Conservation (phyloP, 1,284 basidiomycete genomes). For the Stygiomarasmius scandens region DNA sequence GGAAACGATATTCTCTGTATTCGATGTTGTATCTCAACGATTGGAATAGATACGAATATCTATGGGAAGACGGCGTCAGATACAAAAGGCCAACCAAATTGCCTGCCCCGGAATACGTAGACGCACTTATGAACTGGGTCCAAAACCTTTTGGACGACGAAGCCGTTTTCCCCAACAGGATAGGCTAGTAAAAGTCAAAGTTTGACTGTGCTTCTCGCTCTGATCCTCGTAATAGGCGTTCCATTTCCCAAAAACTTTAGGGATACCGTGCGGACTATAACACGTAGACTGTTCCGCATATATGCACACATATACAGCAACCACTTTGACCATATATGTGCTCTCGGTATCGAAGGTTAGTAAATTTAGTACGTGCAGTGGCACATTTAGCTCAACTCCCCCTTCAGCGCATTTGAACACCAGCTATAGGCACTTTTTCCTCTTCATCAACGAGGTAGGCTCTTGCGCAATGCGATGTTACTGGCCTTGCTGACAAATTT, state of each 20-base stretch:
- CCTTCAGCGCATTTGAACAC: conserved; percentile 95
- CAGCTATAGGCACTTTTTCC: conserved; percentile 97
- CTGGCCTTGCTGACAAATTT: not conserved
- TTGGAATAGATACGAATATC: conserved; percentile 84
- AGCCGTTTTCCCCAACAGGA: conserved; percentile 90
- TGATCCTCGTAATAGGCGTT: conserved; percentile 57
- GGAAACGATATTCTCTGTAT: conserved; percentile 24
- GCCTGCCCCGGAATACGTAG: conserved; percentile 95
- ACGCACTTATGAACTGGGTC: conserved; percentile 99
- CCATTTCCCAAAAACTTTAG: conserved; percentile 93
- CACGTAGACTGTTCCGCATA: conserved; percentile 92
- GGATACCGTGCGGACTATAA: conserved; percentile 90
- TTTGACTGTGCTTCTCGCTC: not conserved
- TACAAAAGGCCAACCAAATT: conserved; percentile 95
- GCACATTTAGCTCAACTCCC: not conserved
- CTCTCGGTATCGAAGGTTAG: conserved; percentile 94
- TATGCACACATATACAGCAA: conserved; percentile 99
- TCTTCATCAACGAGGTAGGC: conserved; percentile 93
- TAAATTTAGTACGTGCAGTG: conserved; percentile 5
- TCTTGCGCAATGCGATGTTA: not conserved
- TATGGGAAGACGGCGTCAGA: conserved; percentile 95
- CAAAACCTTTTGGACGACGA: conserved; percentile 94
- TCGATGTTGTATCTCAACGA: not conserved
- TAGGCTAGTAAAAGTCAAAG: conserved; percentile 57
- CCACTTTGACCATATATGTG: conserved; percentile 99